These are phyloP conservation scores for Alternaria brassicicola DNA, from an alignment of 2,329 filamentous ascomycete genomes.

Conservation along the genomic window DNA sequence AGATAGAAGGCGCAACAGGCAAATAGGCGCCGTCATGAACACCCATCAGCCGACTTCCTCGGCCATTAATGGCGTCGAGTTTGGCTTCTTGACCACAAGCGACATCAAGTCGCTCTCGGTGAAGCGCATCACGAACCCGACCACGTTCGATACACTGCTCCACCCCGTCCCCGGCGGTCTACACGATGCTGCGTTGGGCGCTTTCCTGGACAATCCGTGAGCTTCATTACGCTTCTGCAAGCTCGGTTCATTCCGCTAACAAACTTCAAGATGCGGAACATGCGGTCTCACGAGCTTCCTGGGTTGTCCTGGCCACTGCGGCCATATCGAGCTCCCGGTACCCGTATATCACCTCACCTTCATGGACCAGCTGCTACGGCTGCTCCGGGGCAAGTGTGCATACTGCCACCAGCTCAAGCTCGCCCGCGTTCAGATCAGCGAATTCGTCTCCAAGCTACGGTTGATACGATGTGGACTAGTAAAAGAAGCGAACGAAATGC, in stretches of 20 bases:
- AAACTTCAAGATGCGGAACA: conserved; percentile 76
- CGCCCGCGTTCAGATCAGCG: conserved; percentile 75
- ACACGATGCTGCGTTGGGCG: conserved; percentile 89
- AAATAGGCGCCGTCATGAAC: conserved; percentile 47
- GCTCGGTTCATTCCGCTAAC: conserved; percentile 12
- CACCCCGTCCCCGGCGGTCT: conserved; percentile 90
- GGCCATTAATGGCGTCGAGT: conserved; percentile 84
- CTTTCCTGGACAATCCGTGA: conserved; percentile 84
- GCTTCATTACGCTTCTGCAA: conserved; percentile 35
- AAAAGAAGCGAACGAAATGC: conserved; percentile 64
- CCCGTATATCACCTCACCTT: conserved; percentile 97
- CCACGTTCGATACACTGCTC: conserved; percentile 89
- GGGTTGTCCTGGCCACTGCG: conserved; percentile 86
- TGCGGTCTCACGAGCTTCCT: conserved; percentile 80
- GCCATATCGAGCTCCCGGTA: conserved; percentile 92
- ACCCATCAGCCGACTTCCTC: conserved; percentile 77
- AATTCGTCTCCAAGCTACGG: conserved; percentile 81
- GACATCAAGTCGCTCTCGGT: conserved; percentile 92
- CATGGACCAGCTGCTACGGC: conserved; percentile 85
- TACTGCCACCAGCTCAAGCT: conserved; percentile 90
- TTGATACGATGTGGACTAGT: conserved; percentile 85
- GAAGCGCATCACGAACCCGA: conserved; percentile 89
- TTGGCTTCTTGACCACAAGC: conserved; percentile 78
- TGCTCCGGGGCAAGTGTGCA: conserved; percentile 84
- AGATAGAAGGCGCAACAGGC: conserved; percentile 21